phyloP scores from a whole-genome alignment of 1,139 yeast genomes.

The Spencermartinsiella ligniputridi region DNA sequence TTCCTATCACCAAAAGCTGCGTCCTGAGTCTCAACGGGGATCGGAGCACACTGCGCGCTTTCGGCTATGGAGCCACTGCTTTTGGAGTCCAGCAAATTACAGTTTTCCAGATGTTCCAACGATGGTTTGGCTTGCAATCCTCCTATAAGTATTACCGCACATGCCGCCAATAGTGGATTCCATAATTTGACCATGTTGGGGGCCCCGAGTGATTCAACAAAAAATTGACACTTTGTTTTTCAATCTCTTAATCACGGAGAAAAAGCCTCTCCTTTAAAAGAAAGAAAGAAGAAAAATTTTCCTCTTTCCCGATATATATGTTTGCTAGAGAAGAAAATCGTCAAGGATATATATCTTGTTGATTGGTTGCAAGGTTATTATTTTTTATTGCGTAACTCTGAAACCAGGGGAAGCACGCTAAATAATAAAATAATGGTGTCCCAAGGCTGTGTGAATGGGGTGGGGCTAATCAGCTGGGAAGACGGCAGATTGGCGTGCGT shows the following conservation, averaged over 20 bases:
- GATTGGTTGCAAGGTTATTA: background rate
- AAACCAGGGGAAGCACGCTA: background rate
- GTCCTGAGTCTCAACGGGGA: conserved; percentile 1
- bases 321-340: background rate
- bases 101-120: background rate
- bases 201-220: no score
- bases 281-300: background rate
- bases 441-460: background rate
- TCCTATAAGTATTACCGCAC: background rate
- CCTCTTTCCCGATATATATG: background rate
- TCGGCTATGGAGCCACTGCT: background rate
- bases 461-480: background rate
- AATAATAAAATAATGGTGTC: background rate
- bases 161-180: background rate
- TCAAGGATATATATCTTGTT: background rate
- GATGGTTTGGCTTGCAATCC: background rate
- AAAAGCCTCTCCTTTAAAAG: background rate
- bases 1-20: background rate
- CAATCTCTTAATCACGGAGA: background rate
- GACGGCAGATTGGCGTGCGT: no score
- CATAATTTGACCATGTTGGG: background rate
- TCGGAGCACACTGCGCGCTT: conserved; percentile 2
- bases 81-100: background rate
- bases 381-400: background rate
- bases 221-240: background rate